Base-by-base conservation (phyloP, 2,329 filamentous ascomycete species). In the Colletotrichum camelliae region DNA sequence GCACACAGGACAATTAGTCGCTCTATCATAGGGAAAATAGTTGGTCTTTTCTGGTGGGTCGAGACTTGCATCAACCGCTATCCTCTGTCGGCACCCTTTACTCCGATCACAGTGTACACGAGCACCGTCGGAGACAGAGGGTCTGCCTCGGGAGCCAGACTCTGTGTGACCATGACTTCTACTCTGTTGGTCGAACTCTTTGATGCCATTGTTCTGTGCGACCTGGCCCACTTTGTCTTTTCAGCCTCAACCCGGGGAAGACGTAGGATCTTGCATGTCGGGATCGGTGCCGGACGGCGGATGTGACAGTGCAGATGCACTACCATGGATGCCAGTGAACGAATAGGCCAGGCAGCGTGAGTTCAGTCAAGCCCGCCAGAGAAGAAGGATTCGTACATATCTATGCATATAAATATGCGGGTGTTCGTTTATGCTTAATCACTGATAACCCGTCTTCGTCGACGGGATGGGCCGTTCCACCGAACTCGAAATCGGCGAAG, bases 361-460 rank as follows among this genome's bases (percentile, higher is more conserved):
- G 7, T 52, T 52, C 2, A 2, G 4, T 21, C n/a, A 0, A 52
- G n/a, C n/a, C 10, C n/a, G 1, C 10, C 1, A 7, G 31, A 1
- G n/a, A 24, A 13, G 2, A 7, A 52, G 43, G 6, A 52, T 4
- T 4, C 43, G 43, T 52, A 21, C 43, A 3, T 21, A 52, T 52
- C 10, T 21, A 4, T 52, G 43, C n/a, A 52, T 52, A 52, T 21
- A 21, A 13, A 52, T 21, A 52, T 52, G 43, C n/a, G n/a, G 43
- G 43, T 13, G 21, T 21, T 4, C 0, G 0, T 52, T 52, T 52
- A 52, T 52, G 43, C 43, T 52, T 52, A 21, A 52, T 52, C 4
- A 21, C 10, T 52, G 2, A 13, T 13, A 21, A 2, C 13, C 43
- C 43, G 43, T 21, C 43, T 52, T 52, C 21, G 43, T 52, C 43